phyloP scores from a whole-genome alignment of 73 alveolate species.

The Paramecium caudatum region DNA sequence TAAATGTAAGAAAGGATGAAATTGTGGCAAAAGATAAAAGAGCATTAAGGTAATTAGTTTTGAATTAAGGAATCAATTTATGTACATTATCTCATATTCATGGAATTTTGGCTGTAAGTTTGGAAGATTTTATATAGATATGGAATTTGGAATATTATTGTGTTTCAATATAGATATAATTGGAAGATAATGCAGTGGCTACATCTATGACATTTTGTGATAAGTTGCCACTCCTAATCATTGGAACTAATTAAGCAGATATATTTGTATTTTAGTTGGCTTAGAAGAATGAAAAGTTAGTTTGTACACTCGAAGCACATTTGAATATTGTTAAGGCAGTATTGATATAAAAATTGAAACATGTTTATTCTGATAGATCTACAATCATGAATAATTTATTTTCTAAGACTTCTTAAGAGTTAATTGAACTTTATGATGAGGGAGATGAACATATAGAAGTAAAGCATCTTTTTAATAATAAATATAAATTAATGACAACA shows the following conservation, averaged over 20 bases:
- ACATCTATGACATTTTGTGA: conserved; percentile 56
- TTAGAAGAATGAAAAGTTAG: conserved; percentile 29
- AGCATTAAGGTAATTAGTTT: neutral
- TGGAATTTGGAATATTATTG: conserved; percentile 66
- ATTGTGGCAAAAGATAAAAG: conserved; percentile 10
- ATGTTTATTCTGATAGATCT: neutral
- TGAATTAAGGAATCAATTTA: neutral
- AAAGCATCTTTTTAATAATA: neutral
- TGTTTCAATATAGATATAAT: conserved; percentile 40
- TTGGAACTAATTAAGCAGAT: conserved; percentile 58
- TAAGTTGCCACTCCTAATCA: conserved; percentile 17
- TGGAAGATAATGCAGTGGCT: conserved; percentile 27
- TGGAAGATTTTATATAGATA: conserved; percentile 30
- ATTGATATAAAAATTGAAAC: neutral
- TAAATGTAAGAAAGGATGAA: conserved; percentile 53
- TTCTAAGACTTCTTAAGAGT: neutral
- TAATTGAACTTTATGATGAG: conserved; percentile 45
- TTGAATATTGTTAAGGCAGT: conserved; percentile 55
- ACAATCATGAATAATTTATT: neutral
- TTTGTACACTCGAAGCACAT: conserved; percentile 38
- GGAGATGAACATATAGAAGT: conserved; percentile 17
- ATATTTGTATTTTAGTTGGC: neutral
- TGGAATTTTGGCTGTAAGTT: conserved; percentile 47
- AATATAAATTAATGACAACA: neutral
- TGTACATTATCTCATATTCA: neutral